Conservation (phyloP, 352 stramenopile genomes). For the Phytopythium montanum region DNA sequence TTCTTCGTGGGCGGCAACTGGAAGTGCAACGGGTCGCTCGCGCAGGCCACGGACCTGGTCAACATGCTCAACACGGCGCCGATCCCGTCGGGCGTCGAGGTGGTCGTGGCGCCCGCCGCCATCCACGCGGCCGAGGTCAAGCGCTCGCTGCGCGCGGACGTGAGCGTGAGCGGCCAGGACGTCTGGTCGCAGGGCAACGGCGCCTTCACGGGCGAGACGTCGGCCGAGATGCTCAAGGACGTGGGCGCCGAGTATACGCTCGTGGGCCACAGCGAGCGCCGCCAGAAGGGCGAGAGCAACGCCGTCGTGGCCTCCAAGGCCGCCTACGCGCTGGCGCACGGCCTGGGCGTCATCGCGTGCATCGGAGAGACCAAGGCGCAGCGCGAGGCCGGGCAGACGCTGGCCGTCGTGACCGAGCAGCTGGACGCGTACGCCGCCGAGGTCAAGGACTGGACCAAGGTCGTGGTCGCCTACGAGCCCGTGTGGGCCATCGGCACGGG, state of each 20-base stretch:
- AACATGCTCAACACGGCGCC: conserved; percentile 81
- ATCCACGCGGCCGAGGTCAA: conserved; percentile 85
- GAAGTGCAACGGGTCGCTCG: conserved; percentile 94
- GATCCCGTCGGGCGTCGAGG: conserved; percentile 86
- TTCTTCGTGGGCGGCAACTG: conserved; percentile 99
- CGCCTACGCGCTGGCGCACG: conserved; percentile 91
- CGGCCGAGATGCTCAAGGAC: conserved; percentile 96
- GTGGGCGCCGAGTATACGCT: conserved; percentile 94
- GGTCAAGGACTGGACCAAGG: conserved; percentile 92
- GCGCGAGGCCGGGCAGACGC: conserved; percentile 90
- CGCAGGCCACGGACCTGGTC: conserved; percentile 66
- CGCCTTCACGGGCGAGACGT: conserved; percentile 97
- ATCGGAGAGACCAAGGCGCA: conserved; percentile 97
- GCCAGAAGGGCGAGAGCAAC: conserved; percentile 91
- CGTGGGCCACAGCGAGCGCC: conserved; percentile 95
- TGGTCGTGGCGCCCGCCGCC: conserved; percentile 95
- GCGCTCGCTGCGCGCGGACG: conserved; percentile 51
- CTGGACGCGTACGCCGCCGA: conserved; percentile 88
- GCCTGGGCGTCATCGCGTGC: conserved; percentile 95
- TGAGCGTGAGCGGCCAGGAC: conserved; percentile 91
- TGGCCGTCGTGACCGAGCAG: conserved; percentile 93
- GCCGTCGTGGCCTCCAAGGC: conserved; percentile 93
- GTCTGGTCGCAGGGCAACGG: conserved; percentile 94
- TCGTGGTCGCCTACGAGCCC: conserved; percentile 97
- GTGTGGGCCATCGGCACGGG: conserved; percentile 98